These are phyloP conservation scores for Leishmania tarentolae DNA, from an alignment of 208 protist species.

Conservation along the genomic window DNA sequence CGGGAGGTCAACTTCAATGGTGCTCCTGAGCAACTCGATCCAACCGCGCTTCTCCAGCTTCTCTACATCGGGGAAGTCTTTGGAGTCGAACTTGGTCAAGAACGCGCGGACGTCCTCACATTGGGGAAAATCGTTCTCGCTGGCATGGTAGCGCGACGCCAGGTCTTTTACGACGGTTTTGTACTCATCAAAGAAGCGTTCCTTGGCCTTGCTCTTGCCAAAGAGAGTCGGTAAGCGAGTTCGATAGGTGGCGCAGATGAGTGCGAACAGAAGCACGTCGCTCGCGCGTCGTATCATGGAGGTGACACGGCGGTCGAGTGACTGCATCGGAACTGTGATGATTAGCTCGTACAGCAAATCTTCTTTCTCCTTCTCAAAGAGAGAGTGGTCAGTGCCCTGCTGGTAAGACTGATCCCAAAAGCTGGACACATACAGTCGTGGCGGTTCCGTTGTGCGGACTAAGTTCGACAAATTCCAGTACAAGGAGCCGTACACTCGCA, in stretches of 20 bases:
- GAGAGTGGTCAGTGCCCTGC: conserved; percentile 65
- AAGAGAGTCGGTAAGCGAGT: conserved; percentile 78
- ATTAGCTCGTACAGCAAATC: conserved; percentile 90
- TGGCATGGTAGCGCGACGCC: conserved; percentile 54
- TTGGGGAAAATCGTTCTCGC: conserved; percentile 52
- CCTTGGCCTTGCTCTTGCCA: conserved; percentile 81
- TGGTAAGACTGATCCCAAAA: conserved; percentile 96
- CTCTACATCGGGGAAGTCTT: conserved; percentile 58
- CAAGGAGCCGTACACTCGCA: conserved; percentile 97
- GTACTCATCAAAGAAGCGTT: conserved; percentile 61
- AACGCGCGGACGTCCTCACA: conserved; percentile 40
- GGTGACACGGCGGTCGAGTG: conserved; percentile 92
- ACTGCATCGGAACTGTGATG: conserved; percentile 82
- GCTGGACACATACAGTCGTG: conserved; percentile 96
- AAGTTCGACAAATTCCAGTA: conserved; percentile 98
- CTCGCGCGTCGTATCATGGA: conserved; percentile 79
- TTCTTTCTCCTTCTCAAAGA: conserved; percentile 89
- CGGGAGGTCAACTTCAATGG: conserved; percentile 71
- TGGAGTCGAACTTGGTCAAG: conserved; percentile 39
- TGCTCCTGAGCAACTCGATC: conserved; percentile 48
- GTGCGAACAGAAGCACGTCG: conserved; percentile 83
- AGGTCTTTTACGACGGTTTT: conserved; percentile 51
- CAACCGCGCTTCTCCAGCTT: conserved; percentile 62
- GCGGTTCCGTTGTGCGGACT: conserved; percentile 94
- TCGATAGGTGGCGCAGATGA: conserved; percentile 68